Base-by-base conservation (phyloP, 2,329 filamentous ascomycete species). In the Cordyceps cicadae region DNA sequence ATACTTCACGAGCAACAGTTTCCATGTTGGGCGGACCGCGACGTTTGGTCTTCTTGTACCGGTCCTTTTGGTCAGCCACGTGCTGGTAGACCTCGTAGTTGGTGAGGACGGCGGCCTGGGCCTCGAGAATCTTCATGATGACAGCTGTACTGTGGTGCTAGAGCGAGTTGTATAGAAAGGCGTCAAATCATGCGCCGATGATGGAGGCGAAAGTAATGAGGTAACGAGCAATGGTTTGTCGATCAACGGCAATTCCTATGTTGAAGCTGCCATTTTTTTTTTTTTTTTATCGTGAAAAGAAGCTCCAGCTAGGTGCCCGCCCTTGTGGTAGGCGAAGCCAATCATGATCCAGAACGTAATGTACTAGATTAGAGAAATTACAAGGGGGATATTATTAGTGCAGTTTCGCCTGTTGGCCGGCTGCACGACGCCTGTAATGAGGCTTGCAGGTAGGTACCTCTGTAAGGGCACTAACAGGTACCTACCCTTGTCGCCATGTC, bases 41-140 rank as follows among this genome's bases (percentile, higher is more conserved):
- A 17, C 77, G 79, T 63, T 80, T 80, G 58, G 76, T 72, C 48
- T 75, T 73, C 67, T 82, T 78, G 67, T 84, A 81, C 53, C 76
- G 74, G 60, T 76, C 72, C 56, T 78, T 78, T 67, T 84, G 81
- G 52, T 86, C 80, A 6, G 75, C 74, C 45, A 91, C 74, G 66
- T 89, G 87, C 61, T 81, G 77, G 67, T 86, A 86, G 64, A 91
- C 87, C 77, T 91, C 88, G 65, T 83, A 87, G 72, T 91, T 91
- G 70, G 85, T 84, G 68, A 92, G 77, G 48, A 87, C 80, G 5
- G 86, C 87, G 34, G 84, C 84, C 70, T 90, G 87, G 3, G 87
- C 78, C 68, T 88, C 87, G 67, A 90, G 75, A 68, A 92, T 83
- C 81, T 89, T 87, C 85, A 87, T 86, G 21, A 41, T 71, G 67